Evolutionary conservation across 805 yeast species (phyloP).

Genomic region (Candida takata): DNA sequence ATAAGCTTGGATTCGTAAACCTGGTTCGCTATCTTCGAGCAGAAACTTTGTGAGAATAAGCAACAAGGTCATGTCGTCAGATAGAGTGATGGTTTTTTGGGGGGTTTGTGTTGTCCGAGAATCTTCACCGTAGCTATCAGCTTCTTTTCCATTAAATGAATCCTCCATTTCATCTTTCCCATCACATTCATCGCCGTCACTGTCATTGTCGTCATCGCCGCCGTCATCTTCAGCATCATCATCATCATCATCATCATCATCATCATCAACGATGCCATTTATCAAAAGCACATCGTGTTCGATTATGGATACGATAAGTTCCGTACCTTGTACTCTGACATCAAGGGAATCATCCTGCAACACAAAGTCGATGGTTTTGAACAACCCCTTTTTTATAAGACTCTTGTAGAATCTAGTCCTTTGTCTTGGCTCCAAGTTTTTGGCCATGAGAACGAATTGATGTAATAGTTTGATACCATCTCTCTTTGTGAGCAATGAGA

Average conservation of each 20-base stretch:
- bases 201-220: background rate
- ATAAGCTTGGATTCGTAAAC: constrained; percentile 72
- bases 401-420: constrained; percentile 57
- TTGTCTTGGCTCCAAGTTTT: constrained; percentile 51
- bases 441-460: constrained; percentile 73
- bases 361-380: constrained; percentile 66
- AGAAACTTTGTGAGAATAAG: constrained; percentile 51
- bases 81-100: constrained; percentile 20
- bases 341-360: constrained; percentile 42
- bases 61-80: constrained; percentile 54
- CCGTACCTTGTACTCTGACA: constrained; percentile 68
- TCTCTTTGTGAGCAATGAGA: constrained; percentile 31
- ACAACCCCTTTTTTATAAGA: constrained; percentile 61
- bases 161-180: constrained; percentile 7
- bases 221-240: constrained; percentile 2
- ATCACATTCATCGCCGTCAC: constrained; percentile 1
- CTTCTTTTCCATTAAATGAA: constrained; percentile 7
- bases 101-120: constrained; percentile 1
- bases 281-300: constrained; percentile 76
- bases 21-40: constrained; percentile 56
- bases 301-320: constrained; percentile 68
- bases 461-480: constrained; percentile 76
- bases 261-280: constrained; percentile 16
- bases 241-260: constrained; percentile 1
- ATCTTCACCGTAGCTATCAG: constrained; percentile 7